Evolutionary conservation across 169 alveolate genomes (phyloP), one percentile per base, ranked within the genome.

Genomic region (Babesia ovis): DNA sequence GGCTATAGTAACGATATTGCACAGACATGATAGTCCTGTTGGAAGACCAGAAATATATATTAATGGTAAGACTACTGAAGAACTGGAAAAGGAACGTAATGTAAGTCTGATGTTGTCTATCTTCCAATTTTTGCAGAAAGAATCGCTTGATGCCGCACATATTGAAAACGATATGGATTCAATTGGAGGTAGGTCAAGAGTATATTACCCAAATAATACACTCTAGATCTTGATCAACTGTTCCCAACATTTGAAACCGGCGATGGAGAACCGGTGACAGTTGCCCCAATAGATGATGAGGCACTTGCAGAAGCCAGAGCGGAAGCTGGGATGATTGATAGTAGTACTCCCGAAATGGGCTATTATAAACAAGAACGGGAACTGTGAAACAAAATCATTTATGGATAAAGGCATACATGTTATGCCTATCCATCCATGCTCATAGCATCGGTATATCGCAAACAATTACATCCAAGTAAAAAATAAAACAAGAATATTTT

Each of bases 1-100:
- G 6, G 18, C 14, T 39, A 12, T 20, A 20, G 0, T 57, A 18
- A 29, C 35, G 22, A 14, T 29, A 14, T 31, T 20, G 18, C 31
- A 23, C 83, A 89, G 90, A 25, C 87, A 85, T 48, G 90, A 89
- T 67, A 82, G 90, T 27, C 86, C 81, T 45, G 62, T 45, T 46
- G 93, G 93, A 1, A 50, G 84, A 14, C 93, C 93, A 6, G 77
- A 89, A 37, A 71, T 89, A 25, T 81, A 84, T 59, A 89, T 89
- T 20, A 89, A 89, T 60, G 93, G 91, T 25, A 85, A 89, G 77
- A 89, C 77, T 12, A 60, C 83, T 5, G 77, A 80, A 43, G 84
- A 89, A 32, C 50, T 89, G 51, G 84, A 84, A 61, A 76, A 89
- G n/a, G 83, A 80, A 14, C 60, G 87, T 54, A 76, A 71, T 20